Conservation (phyloP, 225 moss, liverwort and hornwort genomes). For the Ulota crispa region DNA sequence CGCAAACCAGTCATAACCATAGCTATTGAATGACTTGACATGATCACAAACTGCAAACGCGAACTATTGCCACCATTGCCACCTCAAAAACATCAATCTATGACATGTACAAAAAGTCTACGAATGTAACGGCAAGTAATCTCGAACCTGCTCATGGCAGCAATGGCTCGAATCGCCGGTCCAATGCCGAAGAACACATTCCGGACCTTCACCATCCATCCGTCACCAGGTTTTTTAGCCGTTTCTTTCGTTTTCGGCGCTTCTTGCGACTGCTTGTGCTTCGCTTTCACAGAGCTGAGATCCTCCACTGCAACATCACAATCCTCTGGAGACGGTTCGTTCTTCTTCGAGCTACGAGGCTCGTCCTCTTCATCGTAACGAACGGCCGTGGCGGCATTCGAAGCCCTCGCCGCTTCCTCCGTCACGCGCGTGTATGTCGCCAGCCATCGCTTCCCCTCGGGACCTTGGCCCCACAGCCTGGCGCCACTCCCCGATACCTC, state of each 20-base stretch:
- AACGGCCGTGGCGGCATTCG: slow-evolving; percentile 46
- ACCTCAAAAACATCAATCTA: background rate
- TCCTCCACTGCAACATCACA: slow-evolving; percentile 94
- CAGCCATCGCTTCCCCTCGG: slow-evolving; percentile 53
- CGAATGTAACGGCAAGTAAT: background rate
- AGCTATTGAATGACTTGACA: background rate
- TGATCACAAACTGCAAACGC: background rate
- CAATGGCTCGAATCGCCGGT: slow-evolving; percentile 78
- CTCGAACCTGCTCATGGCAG: slow-evolving; percentile 90
- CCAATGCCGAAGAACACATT: slow-evolving; percentile 80
- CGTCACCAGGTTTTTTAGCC: slow-evolving; percentile 42
- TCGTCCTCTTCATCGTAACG: slow-evolving; percentile 67
- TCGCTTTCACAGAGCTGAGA: slow-evolving; percentile 78
- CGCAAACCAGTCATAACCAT: slow-evolving; percentile 6
- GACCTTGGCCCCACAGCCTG: slow-evolving; percentile 44
- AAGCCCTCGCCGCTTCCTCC: slow-evolving; percentile 56
- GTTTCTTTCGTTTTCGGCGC: slow-evolving; percentile 61
- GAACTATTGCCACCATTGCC: background rate
- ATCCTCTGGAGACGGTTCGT: slow-evolving; percentile 88
- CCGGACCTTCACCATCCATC: slow-evolving; percentile 65
- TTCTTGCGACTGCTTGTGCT: slow-evolving; percentile 85
- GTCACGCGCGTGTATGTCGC: slow-evolving; percentile 53
- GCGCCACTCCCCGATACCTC: slow-evolving; percentile 8
- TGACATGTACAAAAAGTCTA: too few relatives aligned
- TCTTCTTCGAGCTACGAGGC: slow-evolving; percentile 47